phyloP scores from a whole-genome alignment of 2,329 filamentous ascomycete species.

The Beauveria sp. region DNA sequence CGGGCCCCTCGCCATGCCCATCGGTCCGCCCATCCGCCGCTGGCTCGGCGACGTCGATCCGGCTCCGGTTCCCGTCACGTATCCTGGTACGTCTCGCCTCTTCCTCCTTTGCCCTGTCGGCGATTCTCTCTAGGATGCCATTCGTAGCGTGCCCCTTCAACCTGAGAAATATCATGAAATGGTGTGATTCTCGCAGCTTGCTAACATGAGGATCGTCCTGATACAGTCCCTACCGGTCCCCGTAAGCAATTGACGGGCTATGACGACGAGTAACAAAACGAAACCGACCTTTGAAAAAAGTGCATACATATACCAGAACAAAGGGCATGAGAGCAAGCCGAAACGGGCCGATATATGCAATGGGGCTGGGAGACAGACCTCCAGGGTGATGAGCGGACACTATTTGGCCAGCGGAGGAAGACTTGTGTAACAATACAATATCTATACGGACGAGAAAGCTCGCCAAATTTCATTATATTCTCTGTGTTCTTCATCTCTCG shows the following conservation, averaged over 20 bases:
- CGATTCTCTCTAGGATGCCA: not conserved
- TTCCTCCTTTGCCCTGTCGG: not conserved
- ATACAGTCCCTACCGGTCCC: conserved; percentile 47
- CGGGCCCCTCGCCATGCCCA: conserved; percentile 63
- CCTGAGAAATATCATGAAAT: too few species aligned
- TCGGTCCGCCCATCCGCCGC: conserved; percentile 66
- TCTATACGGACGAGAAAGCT: not conserved
- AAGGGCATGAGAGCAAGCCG: not conserved
- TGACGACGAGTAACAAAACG: conserved; percentile 41
- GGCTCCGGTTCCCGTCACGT: conserved; percentile 73
- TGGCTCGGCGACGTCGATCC: conserved; percentile 67
- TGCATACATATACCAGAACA: conserved; percentile 4
- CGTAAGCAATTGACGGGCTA: conserved; percentile 54
- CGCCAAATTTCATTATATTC: too few species aligned
- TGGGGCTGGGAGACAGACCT: not conserved
- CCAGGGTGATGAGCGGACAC: not conserved
- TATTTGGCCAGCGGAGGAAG: not conserved
- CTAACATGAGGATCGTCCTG: not conserved
- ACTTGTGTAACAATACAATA: conserved; percentile 9
- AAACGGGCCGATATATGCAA: not conserved
- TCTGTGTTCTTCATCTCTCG: not conserved
- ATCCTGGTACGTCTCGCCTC: conserved; percentile 65
- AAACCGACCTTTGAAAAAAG: conserved; percentile 10
- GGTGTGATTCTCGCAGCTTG: not conserved
- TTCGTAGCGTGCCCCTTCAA: too few species aligned